phyloP scores from a whole-genome alignment of 345 rosid genomes.

The Lumnitzera racemosa region DNA sequence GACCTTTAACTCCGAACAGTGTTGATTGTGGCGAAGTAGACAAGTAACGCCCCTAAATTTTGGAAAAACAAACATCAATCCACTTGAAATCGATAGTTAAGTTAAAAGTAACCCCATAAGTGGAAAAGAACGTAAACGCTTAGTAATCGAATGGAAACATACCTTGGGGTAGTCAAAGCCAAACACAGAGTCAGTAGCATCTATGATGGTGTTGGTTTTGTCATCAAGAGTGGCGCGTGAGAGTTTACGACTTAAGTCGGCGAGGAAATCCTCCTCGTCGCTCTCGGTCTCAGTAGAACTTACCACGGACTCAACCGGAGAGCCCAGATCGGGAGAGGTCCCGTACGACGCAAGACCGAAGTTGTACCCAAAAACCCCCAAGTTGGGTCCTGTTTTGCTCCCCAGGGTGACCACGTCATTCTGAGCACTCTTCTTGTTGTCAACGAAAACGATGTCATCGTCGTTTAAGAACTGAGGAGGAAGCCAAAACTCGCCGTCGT shows the following conservation, averaged over 20 bases:
- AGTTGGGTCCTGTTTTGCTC: conserved; percentile 12
- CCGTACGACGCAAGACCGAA: conserved; percentile 28
- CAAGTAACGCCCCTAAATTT: conserved; percentile 2
- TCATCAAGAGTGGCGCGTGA: conserved; percentile 9
- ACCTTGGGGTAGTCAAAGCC: conserved; percentile 1
- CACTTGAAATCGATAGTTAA: too few relatives aligned
- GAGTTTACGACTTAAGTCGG: conserved; percentile 12
- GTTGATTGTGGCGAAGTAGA: conserved; percentile 18
- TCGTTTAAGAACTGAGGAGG: conserved; percentile 70
- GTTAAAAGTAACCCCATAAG: too few relatives aligned
- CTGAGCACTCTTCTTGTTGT: too few relatives aligned
- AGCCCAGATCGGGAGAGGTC: conserved; percentile 35
- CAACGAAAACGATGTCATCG: conserved; percentile 30
- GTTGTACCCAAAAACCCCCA: conserved; percentile 13
- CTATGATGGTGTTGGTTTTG: not conserved
- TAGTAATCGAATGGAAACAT: not conserved
- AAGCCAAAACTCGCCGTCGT: conserved; percentile 70
- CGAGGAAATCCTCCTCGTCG: conserved; percentile 42
- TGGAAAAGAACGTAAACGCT: too few relatives aligned
- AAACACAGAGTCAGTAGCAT: not conserved
- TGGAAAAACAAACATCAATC: not conserved
- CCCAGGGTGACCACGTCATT: not conserved
- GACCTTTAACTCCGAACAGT: conserved; percentile 5
- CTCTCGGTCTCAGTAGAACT: conserved; percentile 55
- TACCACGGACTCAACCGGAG: conserved; percentile 51